Base-by-base conservation (phyloP, 352 stramenopile genomes). In the Elongisporangium senticosum region DNA sequence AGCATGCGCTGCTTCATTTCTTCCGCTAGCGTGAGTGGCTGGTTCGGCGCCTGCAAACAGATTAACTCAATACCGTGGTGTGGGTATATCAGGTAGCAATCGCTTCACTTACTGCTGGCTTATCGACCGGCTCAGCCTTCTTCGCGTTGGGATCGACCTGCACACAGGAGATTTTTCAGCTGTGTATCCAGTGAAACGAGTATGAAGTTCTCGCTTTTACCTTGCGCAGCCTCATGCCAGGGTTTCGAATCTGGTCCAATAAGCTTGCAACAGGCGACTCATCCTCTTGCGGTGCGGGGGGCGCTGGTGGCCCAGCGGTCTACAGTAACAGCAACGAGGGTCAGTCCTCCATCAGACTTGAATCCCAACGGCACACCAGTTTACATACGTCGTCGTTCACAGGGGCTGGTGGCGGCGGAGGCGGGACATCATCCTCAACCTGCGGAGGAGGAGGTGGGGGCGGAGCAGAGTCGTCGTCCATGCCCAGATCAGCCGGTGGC, bases 1-100 rank as follows among this genome's bases (percentile, higher is more conserved):
- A 78, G 65, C 77, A 95, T 87, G 43, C 84, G 74, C 63, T 90
- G 67, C 54, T 89, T 87, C 72, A 95, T 87, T 69, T 93, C 78
- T 51, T 95, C 82, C 28, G 80, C 77, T 33, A 92, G 89, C 4
- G 85, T 86, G 33, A 90, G 56, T 7, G 80, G 82, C 43, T 88
- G 83, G 17, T 63, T 73, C 8, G 74, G 43, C 15, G 43, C 56
- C 20, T 56, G 11, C 33, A 17, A 17, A 17, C 13, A 13, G n/a
- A 28, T 28, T 54, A 22, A 1, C 40, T 49, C 22, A 15, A 33
- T 55, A 20, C 47, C 10, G 28, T 13, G 28, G 28, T 13, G 28
- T 11, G 3, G 28, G 7, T 1, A 21, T 17, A 37, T 55, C 51
- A 33, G n/a, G 22, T 17, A 54, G 19, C 2, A 26, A 54, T 24